Percentiles rank a stretch among this genome's conserved stretches.
phyloP scores from a whole-genome alignment of 345 rosid genomes.

The Raphanus sativus region DNA sequence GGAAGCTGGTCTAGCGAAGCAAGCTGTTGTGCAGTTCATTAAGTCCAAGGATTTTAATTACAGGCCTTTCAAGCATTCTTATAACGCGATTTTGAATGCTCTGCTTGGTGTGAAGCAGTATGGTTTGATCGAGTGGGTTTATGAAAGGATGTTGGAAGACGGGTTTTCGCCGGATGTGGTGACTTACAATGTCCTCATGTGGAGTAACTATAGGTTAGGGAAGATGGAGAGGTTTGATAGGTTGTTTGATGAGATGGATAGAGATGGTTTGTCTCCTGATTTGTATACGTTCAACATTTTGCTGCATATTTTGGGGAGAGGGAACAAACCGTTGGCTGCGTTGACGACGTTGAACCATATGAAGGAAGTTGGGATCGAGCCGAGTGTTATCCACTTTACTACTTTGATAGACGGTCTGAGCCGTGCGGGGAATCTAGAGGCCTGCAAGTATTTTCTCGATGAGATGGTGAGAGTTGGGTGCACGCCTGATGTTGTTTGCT shows the following conservation, averaged over 20 bases:
- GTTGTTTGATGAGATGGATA: conserved; percentile 77
- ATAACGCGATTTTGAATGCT: conserved; percentile 67
- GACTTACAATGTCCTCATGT: conserved; percentile 73
- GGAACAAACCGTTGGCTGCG: conserved; percentile 80
- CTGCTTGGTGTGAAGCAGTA: conserved; percentile 60
- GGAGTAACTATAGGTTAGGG: conserved; percentile 73
- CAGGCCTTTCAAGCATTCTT: conserved; percentile 76
- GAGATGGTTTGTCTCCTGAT: conserved; percentile 65
- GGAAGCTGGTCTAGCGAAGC: conserved; percentile 68
- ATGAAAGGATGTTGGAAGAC: conserved; percentile 69
- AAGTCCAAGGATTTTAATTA: conserved; percentile 71
- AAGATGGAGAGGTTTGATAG: conserved; percentile 61
- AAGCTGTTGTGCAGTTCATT: conserved; percentile 75
- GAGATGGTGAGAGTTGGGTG: conserved; percentile 69
- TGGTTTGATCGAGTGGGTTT: conserved; percentile 85
- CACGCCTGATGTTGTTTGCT: conserved; percentile 77
- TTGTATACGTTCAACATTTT: conserved; percentile 74
- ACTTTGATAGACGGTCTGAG: conserved; percentile 90
- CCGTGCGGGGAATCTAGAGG: conserved; percentile 80
- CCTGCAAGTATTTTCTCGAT: conserved; percentile 72
- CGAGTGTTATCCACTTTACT: conserved; percentile 73
- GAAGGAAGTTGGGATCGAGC: conserved; percentile 69
- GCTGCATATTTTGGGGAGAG: conserved; percentile 83
- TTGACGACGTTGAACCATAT: conserved; percentile 71
- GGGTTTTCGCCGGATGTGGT: conserved; percentile 59